Evolutionary conservation across 306 rosid genomes (phyloP), one percentile per base, ranked within the genome.

Genomic region (Gastrolobium bilobum): DNA sequence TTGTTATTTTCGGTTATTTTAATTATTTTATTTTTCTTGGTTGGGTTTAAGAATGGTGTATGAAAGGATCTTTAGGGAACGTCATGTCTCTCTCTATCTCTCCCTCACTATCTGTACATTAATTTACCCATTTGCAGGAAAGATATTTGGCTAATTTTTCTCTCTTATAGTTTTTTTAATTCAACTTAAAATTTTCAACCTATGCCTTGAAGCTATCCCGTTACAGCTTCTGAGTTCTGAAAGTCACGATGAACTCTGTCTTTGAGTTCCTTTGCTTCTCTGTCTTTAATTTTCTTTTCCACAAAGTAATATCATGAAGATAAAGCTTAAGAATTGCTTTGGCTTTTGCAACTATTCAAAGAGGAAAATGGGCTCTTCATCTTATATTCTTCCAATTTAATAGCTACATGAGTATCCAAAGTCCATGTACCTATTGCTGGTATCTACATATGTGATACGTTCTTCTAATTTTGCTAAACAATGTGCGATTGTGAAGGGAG

Each of bases 41-140:
- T 68, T 48, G 61, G 71, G 15, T 81, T 56, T 80, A 57, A 47
- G 71, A 13, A 47, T 4, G 51, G 48, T 74, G 68, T 11, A 33
- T 20, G 80, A 26, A 34, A 73, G 73, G 42, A 66, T 74, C 1
- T 40, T 15, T 67, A 67, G 71, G 65, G 6, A 71, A 61, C 13
- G 31, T 58, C 33, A 33, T 75, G 76, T 42, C 63, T 34, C 48
- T 71, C 33, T 83, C 9, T 37, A 4, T n/a, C n/a, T n/a, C n/a
- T n/a, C n/a, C n/a, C 48, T 71, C 33, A 77, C 9, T 37, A 4
- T 42, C 14, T 83, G 82, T 57, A 78, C 20, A 83, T 71, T 56
- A 66, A 11, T 30, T 15, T 50, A 66, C 11, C 39, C 34, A 20
- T 73, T 73, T 13, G 59, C 3, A 50, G 42, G 52, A 14, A 75